Evolutionary conservation across 495 filamentous ascomycete genomes (phyloP).

Genomic region (Talaromyces ruber): DNA sequence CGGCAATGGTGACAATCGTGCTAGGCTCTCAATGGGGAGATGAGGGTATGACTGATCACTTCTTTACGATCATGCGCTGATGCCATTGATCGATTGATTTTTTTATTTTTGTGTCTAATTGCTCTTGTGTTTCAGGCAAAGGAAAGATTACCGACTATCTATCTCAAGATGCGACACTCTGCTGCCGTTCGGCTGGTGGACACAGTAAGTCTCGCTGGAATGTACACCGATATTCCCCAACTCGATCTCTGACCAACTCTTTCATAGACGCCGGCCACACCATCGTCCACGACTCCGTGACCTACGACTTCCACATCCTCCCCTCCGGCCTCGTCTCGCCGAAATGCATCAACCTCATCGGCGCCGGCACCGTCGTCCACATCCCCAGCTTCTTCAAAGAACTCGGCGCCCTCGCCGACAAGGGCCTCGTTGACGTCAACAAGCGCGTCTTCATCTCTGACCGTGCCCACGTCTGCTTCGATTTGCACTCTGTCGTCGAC

Average conservation of each 20-base stretch:
- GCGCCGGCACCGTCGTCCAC: slow-evolving; percentile 78
- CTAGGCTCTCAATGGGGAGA: slow-evolving; percentile 62
- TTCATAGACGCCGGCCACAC: slow-evolving; percentile 42
- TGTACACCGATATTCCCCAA: background rate
- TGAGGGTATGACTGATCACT: slow-evolving; percentile 39
- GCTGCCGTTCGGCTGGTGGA: slow-evolving; percentile 56
- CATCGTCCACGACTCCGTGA: slow-evolving; percentile 51
- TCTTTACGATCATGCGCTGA: background rate
- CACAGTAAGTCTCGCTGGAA: slow-evolving; percentile 44
- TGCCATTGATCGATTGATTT: background rate
- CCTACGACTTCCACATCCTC: slow-evolving; percentile 66
- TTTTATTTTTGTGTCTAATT: too few relatives aligned
- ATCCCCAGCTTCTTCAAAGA: slow-evolving; percentile 85
- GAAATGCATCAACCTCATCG: slow-evolving; percentile 72
- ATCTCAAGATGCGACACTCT: slow-evolving; percentile 47
- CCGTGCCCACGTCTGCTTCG: slow-evolving; percentile 75
- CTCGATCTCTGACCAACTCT: background rate
- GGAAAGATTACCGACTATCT: slow-evolving; percentile 66
- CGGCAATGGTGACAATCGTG: slow-evolving; percentile 50
- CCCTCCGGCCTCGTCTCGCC: slow-evolving; percentile 65
- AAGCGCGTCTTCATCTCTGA: slow-evolving; percentile 71
- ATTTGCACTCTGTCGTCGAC: slow-evolving; percentile 75
- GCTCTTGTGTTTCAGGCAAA: slow-evolving; percentile 35
- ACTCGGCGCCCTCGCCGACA: slow-evolving; percentile 56
- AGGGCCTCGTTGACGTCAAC: slow-evolving; percentile 59